Evolutionary conservation across 768 basidiomycete species (phyloP), one percentile per base, ranked within the genome.

Genomic region (Pleurotus eryngii): DNA sequence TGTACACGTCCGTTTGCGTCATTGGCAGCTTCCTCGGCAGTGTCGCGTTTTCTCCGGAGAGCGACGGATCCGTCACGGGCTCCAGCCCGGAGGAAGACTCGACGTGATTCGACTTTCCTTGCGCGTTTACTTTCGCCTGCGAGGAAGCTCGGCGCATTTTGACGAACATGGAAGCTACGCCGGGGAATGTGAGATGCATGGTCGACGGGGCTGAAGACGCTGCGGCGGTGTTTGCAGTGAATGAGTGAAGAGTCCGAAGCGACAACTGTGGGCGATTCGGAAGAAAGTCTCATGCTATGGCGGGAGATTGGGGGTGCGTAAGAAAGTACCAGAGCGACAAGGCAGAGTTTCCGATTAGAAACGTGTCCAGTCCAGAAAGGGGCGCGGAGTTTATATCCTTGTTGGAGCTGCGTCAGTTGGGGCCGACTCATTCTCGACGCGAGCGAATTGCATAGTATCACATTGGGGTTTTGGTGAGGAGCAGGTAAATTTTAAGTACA

Each of bases 151-250:
- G 77, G 39, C 77, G 77, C 61, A 86, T 72, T 60, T 76, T 81
- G 60, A 84, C 68, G 62, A 87, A 75, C 57, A 82, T 73, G 59
- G 79, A 82, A 46, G 83, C 77, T 39, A 87, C 80, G 37, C 72
- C 67, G 15, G 70, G 65, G 20, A 79, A 65, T 49, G 67, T 63
- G 17, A 76, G 69, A 11, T 69, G 66, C 12, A 64, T 40, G 26
- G 62, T 67, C 48, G 47, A 60, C 18, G 61, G 47, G 6, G 65
- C 58, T 17, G 61, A 55, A 17, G 59, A 50, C 6, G 30, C n/a
- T 55, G 58, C 1, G 62, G 57, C 24, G 59, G 49, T 50, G 17
- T 50, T 50, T 37, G 15, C 5, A 5, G 35, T 50, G 30, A 37
- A 15, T 15, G n/a, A 37, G n/a, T 35, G 26, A 17, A 4, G 11